These are phyloP conservation scores for Hura crepitans DNA, from an alignment of 441 rosid species.

Conservation along the genomic window DNA sequence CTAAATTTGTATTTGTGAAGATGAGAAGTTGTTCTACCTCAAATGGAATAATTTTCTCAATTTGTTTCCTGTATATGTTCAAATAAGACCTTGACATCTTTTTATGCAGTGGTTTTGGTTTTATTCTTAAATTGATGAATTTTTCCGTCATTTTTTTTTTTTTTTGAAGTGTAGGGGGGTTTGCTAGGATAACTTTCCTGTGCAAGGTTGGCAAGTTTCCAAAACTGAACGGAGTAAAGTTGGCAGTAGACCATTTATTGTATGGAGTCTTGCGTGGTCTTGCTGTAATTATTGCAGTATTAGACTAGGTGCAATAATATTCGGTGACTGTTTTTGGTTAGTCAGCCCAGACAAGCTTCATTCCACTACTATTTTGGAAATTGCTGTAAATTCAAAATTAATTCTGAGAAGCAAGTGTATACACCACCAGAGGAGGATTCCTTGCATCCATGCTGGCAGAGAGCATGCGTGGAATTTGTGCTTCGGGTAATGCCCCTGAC, in stretches of 20 bases:
- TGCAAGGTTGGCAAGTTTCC: not conserved
- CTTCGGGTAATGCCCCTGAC: constrained; percentile 99
- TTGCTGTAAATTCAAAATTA: constrained; percentile 23
- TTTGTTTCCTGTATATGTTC: not conserved
- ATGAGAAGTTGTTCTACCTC: not conserved
- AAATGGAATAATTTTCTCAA: not conserved
- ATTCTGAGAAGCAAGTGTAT: constrained; percentile 26
- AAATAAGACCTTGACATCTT: not conserved
- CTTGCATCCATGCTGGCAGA: constrained; percentile 96
- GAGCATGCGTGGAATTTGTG: constrained; percentile 98
- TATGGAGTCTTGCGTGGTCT: not conserved
- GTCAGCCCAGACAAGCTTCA: constrained; percentile 17
- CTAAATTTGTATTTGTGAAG: no score
- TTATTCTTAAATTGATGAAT: not conserved
- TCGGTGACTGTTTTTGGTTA: constrained; percentile 17
- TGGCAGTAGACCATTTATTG: not conserved
- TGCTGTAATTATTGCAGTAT: constrained; percentile 3
- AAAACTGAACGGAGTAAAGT: not conserved
- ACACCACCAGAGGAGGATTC: constrained; percentile 31
- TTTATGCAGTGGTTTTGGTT: not conserved
- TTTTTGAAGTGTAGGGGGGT: not conserved
- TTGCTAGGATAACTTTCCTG: not conserved
- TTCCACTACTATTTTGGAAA: constrained; percentile 22
- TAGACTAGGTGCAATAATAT: constrained; percentile 13
- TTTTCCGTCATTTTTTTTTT: not conserved